Evolutionary conservation across 139 green algal genomes (phyloP).

Genomic region (Deuterostichococcus epilithicus): DNA sequence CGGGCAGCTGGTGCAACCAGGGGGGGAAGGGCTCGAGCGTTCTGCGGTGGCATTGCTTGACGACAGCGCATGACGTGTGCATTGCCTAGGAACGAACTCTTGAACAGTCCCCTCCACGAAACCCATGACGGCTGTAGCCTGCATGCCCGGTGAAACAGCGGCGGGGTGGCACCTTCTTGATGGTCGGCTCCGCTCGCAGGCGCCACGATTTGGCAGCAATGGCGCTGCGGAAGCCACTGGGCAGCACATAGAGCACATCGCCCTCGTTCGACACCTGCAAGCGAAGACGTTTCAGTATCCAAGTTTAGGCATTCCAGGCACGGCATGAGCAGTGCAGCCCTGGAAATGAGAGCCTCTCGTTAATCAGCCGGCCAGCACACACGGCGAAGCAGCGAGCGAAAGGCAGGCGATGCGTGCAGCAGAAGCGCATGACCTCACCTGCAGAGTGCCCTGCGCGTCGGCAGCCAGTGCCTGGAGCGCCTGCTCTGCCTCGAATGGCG

Average conservation of each 20-base stretch:
- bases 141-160: neutral
- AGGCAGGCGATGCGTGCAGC: neutral
- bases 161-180: constrained; percentile 20
- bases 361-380: no score
- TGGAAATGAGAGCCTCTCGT: no score
- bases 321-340: neutral
- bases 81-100: no score
- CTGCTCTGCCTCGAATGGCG: constrained; percentile 59
- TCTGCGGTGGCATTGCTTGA: no score
- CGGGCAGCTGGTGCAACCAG: no score
- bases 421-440: constrained; percentile 43
- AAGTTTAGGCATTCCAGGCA: neutral
- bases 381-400: no score
- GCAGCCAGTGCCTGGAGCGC: constrained; percentile 81
- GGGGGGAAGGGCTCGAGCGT: no score
- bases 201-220: constrained; percentile 58
- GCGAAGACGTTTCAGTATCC: neutral
- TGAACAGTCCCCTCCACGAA: no score
- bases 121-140: no score
- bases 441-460: constrained; percentile 65
- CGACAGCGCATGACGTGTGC: no score
- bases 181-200: constrained; percentile 56
- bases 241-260: constrained; percentile 87
- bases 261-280: constrained; percentile 75
- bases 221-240: constrained; percentile 46